Evolutionary conservation across 345 rosid species (phyloP), one percentile per base, ranked within the genome.

Genomic region (Dimocarpus longan): DNA sequence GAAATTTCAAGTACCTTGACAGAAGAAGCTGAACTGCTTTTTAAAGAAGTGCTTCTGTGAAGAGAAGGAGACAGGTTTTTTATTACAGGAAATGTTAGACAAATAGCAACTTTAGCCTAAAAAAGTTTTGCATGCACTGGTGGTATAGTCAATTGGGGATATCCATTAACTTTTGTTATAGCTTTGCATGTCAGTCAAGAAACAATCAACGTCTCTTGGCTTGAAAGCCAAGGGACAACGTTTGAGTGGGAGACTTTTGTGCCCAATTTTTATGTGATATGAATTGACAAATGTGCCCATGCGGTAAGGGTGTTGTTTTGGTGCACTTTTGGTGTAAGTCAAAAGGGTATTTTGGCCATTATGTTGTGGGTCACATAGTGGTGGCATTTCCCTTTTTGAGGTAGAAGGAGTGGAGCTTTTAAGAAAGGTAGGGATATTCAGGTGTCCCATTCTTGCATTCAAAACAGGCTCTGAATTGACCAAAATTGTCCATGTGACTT

Each of bases 121-220:
- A 76, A 76, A 67, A 46, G 2, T 1, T 76, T 1, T 76, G 54
- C 73, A 67, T 21, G 15, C 22, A 28, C 24, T 57, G 19, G 21
- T 46, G 50, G 54, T 21, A 26, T 10, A 9, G 42, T 21, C 42
- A 32, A 70, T 60, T 42, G 79, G 40, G 40, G 43, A 22, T 46
- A 63, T 50, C 54, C 76, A 22, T 7, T 65, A 73, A 76, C 52
- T 75, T 28, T 3, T 40, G 9, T 59, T 40, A 13, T 74, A 80
- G 74, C 94, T 83, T 91, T 88, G 89, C 92, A 87, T 87, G 93
- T 73, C 77, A 84, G 91, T 84, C 88, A 91, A 78, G 96, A 80
- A 85, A 90, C 77, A 80, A 89, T 86, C 91, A 87, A 76, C 43
- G 42, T 87, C 71, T 65, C 95, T 95, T 95, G 78, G 87, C 95